These are phyloP conservation scores for Porphyrellus cyaneotinctus DNA, from an alignment of 768 basidiomycete genomes.

Conservation along the genomic window DNA sequence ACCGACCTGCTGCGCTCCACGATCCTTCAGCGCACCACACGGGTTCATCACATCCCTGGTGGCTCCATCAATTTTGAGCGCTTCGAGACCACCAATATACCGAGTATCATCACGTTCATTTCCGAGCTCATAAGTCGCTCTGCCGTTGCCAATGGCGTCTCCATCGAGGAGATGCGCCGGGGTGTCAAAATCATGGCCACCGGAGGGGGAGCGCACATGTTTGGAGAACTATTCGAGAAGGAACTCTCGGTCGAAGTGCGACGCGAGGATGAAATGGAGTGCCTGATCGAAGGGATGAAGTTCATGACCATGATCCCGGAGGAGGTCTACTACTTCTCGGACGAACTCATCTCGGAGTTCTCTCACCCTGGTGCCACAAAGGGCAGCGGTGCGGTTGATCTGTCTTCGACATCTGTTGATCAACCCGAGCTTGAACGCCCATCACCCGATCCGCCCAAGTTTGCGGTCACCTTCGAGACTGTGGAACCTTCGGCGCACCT, in stretches of 20 bases:
- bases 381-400: slow-evolving; percentile 1
- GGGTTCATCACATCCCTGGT: slow-evolving; percentile 76
- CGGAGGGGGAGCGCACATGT: slow-evolving; percentile 94
- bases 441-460: slow-evolving; percentile 86
- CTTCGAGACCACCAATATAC: slow-evolving; percentile 89
- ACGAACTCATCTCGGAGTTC: slow-evolving; percentile 82
- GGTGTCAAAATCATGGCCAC: slow-evolving; percentile 98
- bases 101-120: slow-evolving; percentile 82
- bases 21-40: slow-evolving; percentile 61
- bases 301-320: slow-evolving; percentile 95
- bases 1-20: slow-evolving; percentile 53
- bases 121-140: slow-evolving; percentile 82
- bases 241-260: slow-evolving; percentile 80
- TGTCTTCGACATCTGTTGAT: slow-evolving; percentile 11
- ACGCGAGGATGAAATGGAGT: slow-evolving; percentile 98
- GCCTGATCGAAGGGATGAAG: slow-evolving; percentile 91
- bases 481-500: slow-evolving; percentile 79
- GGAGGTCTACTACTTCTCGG: slow-evolving; percentile 98
- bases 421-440: slow-evolving; percentile 64
- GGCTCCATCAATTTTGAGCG: slow-evolving; percentile 97
- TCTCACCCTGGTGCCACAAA: slow-evolving; percentile 34
- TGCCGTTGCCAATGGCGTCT: slow-evolving; percentile 79
- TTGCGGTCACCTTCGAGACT: slow-evolving; percentile 81
- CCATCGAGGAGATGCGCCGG: slow-evolving; percentile 84
- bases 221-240: slow-evolving; percentile 75